Base-by-base conservation (phyloP, 441 rosid genomes). In the Jatropha podagrica region DNA sequence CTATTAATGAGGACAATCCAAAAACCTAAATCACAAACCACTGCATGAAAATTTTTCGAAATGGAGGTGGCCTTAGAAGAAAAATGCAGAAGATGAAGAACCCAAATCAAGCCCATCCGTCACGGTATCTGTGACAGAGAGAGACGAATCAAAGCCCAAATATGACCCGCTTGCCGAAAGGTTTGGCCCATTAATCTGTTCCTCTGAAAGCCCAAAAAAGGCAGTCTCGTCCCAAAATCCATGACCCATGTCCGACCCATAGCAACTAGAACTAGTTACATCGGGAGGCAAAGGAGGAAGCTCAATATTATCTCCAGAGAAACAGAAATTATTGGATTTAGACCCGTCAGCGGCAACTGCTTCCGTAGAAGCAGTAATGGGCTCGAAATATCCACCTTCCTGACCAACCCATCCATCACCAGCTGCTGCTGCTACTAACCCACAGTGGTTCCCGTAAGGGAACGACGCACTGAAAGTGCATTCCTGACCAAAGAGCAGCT, bases 241-340 rank as follows among this genome's bases (percentile, higher is more conserved):
- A 42, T 66, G 74, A 41, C 77, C 78, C 78, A 81, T 56, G 17
- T 77, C 82, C 58, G 85, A 73, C 73, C 86, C 88, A 54, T 68
- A 85, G 78, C 69, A 66, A 54, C 67, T 72, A 2, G 86, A 83
- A 44, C 76, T 76, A 2, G 84, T 80, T 20, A 79, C 79, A 52
- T 91, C 93, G 9, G 93, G 96, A 44, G 98, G 98, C 76, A 93
- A 80, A 32, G 98, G 95, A 32, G 98, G 94, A 32, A 93, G 92
- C 76, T 89, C 93, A 51, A 80, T 82, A 48, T 79, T 81, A 72
- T 86, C 79, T 13, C 13, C 54, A 9, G 73, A 23, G 51, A 79
- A 76, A 10, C 62, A 64, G 4, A 42, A 42, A 42, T 42, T 42
- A 65, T 51, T 65, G 11, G 65, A 55, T 60, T 61, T 66, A 20